Evolutionary conservation across 371 early-diverging fungal genomes (phyloP).

Genomic region (Cokeromyces recurvatus): DNA sequence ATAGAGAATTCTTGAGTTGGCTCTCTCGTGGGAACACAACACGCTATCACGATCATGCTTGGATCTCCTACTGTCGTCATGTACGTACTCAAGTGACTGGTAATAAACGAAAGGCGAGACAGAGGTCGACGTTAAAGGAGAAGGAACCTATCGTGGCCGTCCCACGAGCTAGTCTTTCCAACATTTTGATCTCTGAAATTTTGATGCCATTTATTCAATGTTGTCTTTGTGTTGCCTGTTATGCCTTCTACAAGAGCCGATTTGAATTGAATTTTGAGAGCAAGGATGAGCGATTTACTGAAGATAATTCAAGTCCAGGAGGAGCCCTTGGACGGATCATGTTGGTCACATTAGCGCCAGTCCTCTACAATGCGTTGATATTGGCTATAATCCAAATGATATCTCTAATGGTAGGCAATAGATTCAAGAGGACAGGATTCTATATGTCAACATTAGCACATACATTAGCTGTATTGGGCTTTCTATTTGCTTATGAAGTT

Average conservation of each 20-base stretch:
- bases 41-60: constrained; percentile 64
- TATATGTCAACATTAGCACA: constrained; percentile 67
- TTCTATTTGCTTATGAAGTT: constrained; percentile 55
- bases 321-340: constrained; percentile 45
- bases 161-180: constrained; percentile 65
- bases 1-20: constrained; percentile 78
- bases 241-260: constrained; percentile 54
- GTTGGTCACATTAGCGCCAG: constrained; percentile 62
- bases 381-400: constrained; percentile 63
- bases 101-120: constrained; percentile 22
- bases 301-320: constrained; percentile 10
- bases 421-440: constrained; percentile 58
- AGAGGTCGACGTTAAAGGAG: constrained; percentile 49
- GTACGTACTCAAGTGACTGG: constrained; percentile 74
- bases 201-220: constrained; percentile 72
- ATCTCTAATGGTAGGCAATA: constrained; percentile 46
- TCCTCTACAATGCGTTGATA: constrained; percentile 63
- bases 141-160: constrained; percentile 49
- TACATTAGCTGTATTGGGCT: constrained; percentile 52
- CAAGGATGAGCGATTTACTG: constrained; percentile 21
- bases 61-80: constrained; percentile 78
- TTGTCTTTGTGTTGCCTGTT: constrained; percentile 53
- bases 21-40: constrained; percentile 69
- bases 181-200: constrained; percentile 74
- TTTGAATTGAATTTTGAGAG: too few relatives aligned